These are phyloP conservation scores for Coleophoma crateriformis DNA, from an alignment of 2,329 filamentous ascomycete species.

Conservation along the genomic window DNA sequence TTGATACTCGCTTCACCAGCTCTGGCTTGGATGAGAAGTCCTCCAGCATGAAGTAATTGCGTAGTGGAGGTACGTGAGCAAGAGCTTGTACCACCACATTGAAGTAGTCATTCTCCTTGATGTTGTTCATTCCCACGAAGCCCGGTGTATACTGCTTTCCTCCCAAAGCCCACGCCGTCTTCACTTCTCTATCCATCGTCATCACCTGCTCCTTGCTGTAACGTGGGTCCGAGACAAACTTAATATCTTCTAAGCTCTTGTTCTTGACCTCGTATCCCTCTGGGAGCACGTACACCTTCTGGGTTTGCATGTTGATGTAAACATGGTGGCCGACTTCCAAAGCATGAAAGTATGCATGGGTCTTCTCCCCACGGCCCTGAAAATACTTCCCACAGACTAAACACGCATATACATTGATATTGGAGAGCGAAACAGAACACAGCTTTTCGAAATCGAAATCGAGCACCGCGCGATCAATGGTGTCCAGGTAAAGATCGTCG, in stretches of 20 bases:
- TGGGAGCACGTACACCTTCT: conserved; percentile 85
- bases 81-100: conserved; percentile 92
- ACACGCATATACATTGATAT: conserved; percentile 98
- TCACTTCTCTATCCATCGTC: conserved; percentile 64
- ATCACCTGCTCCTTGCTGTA: conserved; percentile 77
- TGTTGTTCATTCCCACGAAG: conserved; percentile 99
- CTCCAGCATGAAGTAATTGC: conserved; percentile 89
- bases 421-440: conserved; percentile 90
- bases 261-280: conserved; percentile 96
- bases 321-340: conserved; percentile 95
- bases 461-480: conserved; percentile 84
- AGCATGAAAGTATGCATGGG: conserved; percentile 95
- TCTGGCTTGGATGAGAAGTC: conserved; percentile 70
- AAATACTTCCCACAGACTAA: conserved; percentile 98
- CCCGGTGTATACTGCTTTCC: conserved; percentile 87
- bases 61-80: conserved; percentile 80
- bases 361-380: conserved; percentile 87
- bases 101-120: conserved; percentile 98
- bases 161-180: conserved; percentile 67
- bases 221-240: conserved; percentile 89
- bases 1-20: conserved; percentile 81
- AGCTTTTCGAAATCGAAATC: conserved; percentile 99
- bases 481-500: conserved; percentile 94
- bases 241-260: conserved; percentile 94
- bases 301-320: conserved; percentile 94